Evolutionary conservation across 2,329 filamentous ascomycete species (phyloP).

Genomic region (Arachnopeziza araneosa): DNA sequence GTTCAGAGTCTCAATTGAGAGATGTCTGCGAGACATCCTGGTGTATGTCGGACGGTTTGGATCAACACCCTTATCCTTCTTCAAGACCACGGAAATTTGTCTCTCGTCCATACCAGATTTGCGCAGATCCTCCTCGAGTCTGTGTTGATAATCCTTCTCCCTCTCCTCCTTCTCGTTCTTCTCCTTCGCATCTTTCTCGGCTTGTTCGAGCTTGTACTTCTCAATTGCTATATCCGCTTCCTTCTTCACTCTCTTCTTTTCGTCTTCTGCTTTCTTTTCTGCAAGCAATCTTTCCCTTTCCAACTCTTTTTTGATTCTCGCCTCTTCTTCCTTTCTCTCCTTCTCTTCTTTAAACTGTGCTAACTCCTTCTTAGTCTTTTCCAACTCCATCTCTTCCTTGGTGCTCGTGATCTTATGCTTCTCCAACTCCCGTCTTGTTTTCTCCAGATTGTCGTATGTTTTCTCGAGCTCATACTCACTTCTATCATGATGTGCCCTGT

Average conservation of each 20-base stretch:
- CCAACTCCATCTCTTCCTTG: slow-evolving; percentile 21
- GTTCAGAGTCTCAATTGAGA: slow-evolving; percentile 57
- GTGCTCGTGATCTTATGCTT: slow-evolving; percentile 10
- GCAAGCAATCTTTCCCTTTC: slow-evolving; percentile 41
- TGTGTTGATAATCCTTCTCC: slow-evolving; percentile 36
- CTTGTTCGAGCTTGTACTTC: slow-evolving; percentile 40
- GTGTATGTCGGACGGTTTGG: slow-evolving; percentile 51
- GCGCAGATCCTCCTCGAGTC: slow-evolving; percentile 52
- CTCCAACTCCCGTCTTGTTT: slow-evolving; percentile 35
- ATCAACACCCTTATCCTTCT: slow-evolving; percentile 46
- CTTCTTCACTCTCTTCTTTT: slow-evolving; percentile 35
- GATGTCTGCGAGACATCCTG: slow-evolving; percentile 54
- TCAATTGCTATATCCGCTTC: slow-evolving; percentile 45
- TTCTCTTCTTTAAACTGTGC: slow-evolving; percentile 36
- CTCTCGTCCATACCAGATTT: slow-evolving; percentile 54
- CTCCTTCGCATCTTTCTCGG: slow-evolving; percentile 30
- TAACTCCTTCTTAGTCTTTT: slow-evolving; percentile 20
- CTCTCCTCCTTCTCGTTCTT: slow-evolving; percentile 33
- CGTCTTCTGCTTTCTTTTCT: slow-evolving; percentile 38
- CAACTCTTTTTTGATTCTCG: slow-evolving; percentile 39
- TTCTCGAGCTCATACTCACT: slow-evolving; percentile 35
- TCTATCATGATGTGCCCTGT: slow-evolving; percentile 26
- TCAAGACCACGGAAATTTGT: slow-evolving; percentile 53
- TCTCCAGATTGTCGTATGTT: slow-evolving; percentile 37
- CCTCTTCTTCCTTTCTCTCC: slow-evolving; percentile 28